Evolutionary conservation across 2,329 filamentous ascomycete species (phyloP).

Genomic region (Sporothrix dimorphospora): DNA sequence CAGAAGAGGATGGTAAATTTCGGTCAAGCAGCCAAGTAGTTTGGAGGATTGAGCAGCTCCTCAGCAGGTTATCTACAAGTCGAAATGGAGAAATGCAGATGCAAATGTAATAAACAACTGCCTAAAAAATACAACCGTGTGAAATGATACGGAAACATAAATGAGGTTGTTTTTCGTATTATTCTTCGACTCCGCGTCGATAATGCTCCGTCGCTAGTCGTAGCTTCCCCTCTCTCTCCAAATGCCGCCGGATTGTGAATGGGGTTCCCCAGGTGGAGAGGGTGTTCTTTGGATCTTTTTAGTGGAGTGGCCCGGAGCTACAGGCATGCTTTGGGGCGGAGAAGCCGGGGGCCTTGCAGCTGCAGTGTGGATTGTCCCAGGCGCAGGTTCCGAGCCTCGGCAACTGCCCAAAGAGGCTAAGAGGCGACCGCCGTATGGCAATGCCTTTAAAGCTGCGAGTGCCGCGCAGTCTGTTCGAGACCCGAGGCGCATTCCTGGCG

Average conservation of each 20-base stretch:
- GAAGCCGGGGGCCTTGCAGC: conserved; percentile 3
- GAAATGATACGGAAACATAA: not conserved
- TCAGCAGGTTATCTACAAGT: not conserved
- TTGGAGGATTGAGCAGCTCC: not conserved
- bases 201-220: not conserved
- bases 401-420: conserved; percentile 23
- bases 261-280: conserved; percentile 17
- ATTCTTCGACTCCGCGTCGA: not conserved
- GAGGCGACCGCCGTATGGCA: not conserved
- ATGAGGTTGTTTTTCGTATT: not conserved
- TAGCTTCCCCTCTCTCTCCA: conserved; percentile 4
- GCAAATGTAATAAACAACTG: not conserved
- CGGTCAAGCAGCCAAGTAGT: not conserved
- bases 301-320: conserved; percentile 8
- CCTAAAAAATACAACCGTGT: not conserved
- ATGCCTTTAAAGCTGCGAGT: not conserved
- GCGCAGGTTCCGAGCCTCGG: conserved; percentile 27
- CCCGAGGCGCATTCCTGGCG: not conserved
- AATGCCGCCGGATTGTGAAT: conserved; percentile 8
- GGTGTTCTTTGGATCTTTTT: not conserved
- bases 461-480: conserved; percentile 5
- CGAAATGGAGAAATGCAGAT: not conserved
- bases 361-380: not conserved
- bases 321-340: conserved; percentile 17
- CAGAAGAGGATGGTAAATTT: not conserved